Evolutionary conservation across 176 grass and related monocot genomes (phyloP).

Genomic region (Musa schizocarpa): DNA sequence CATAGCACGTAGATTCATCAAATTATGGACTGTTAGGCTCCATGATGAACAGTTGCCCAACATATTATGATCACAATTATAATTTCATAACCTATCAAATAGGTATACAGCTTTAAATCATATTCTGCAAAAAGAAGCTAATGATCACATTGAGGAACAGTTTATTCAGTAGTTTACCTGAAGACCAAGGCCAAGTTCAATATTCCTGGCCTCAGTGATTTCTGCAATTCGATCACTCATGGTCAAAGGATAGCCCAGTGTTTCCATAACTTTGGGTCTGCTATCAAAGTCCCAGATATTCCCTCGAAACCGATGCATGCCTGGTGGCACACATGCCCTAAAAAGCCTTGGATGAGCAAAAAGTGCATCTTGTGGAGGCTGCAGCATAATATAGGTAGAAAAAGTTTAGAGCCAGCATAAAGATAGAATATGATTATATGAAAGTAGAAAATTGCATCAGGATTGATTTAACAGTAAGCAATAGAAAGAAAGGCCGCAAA

Average conservation of each 20-base stretch:
- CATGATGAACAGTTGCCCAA: too few relatives aligned
- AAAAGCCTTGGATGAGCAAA: slow-evolving; percentile 97
- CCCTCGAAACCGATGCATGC: slow-evolving; percentile 92
- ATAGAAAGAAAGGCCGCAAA: neutral
- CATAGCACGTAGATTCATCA: neutral
- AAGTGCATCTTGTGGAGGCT: slow-evolving; percentile 90
- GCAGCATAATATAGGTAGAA: slow-evolving; percentile 22
- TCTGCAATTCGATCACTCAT: slow-evolving; percentile 82
- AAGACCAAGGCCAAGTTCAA: slow-evolving; percentile 96
- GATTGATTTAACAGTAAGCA: neutral
- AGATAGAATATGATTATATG: neutral
- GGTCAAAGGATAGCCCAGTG: slow-evolving; percentile 68
- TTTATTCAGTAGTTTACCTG: slow-evolving; percentile 41
- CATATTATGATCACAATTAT: too few relatives aligned
- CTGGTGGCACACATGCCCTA: slow-evolving; percentile 90
- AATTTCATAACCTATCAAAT: neutral
- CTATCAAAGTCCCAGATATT: slow-evolving; percentile 96
- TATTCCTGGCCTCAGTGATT: slow-evolving; percentile 95
- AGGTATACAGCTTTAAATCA: neutral
- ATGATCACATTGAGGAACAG: neutral
- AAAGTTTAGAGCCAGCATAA: neutral
- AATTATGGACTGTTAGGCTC: neutral
- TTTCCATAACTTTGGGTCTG: slow-evolving; percentile 65
- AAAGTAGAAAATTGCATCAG: neutral
- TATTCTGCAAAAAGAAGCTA: neutral